Percentiles rank a stretch among this genome's conserved stretches.
Conservation (phyloP, 371 early-diverging fungal genomes). For the Sanchytrium tribonematis region DNA sequence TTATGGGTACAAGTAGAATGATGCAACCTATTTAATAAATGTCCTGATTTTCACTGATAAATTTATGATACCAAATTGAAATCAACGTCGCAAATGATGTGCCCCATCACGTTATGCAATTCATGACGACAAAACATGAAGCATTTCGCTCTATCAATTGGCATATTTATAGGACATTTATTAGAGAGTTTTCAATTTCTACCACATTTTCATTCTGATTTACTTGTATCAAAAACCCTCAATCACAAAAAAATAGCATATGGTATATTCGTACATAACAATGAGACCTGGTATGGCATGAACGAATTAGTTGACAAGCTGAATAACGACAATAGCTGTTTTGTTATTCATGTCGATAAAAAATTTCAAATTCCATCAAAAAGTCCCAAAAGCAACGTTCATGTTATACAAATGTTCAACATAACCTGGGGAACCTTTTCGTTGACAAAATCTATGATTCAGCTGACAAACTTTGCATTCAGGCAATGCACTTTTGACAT, state of each 20-base stretch:
- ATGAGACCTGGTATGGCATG: not conserved
- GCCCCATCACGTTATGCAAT: too few species aligned
- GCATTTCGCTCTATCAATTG: too few species aligned
- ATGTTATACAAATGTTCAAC: not conserved
- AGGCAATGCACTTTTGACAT: not conserved
- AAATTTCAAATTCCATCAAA: not conserved
- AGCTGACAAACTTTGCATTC: not conserved
- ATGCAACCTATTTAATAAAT: not conserved
- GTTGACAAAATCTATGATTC: not conserved
- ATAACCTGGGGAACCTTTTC: not conserved
- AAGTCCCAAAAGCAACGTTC: not conserved
- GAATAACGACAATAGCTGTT: not conserved
- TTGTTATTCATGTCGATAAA: not conserved
- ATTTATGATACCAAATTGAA: too few species aligned
- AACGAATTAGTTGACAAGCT: not conserved
- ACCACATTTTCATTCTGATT: too few species aligned
- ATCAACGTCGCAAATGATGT: too few species aligned
- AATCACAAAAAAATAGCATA: not conserved
- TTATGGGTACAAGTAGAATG: conserved; percentile 1
- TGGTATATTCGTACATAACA: not conserved
- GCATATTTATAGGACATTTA: too few species aligned
- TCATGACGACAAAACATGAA: too few species aligned
- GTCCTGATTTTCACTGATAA: too few species aligned
- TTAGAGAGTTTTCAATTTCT: too few species aligned
- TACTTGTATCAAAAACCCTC: too few species aligned